Base-by-base conservation (phyloP, 1,284 basidiomycete genomes). In the Trametes sp. region DNA sequence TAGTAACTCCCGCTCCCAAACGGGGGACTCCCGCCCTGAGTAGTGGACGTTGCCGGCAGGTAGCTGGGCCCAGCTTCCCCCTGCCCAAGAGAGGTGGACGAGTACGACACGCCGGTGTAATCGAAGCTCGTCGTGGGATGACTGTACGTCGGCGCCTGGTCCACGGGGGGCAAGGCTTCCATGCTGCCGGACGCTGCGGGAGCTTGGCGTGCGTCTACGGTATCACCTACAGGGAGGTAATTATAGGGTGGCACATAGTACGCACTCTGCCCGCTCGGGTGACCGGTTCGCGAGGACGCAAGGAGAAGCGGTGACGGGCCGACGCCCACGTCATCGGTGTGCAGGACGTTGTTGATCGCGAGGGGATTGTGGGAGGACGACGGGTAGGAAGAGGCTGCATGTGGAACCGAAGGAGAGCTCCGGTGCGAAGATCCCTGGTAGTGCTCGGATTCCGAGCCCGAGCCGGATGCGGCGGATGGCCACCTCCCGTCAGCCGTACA, bases 401-500 rank as follows among this genome's bases (percentile, higher is more conserved):
- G 64, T 9, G 66, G 61, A 19, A 67, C 54, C n/a, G 68, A 67
- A 2, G 74, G 73, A 1, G 73, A 73, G 31, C 66, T 66, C 8
- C 63, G 66, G 48, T 70, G 69, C 1, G 72, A 72, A 16, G 70
- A 63, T 3, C 67, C 66, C 10, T 70, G 68, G 50, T 72, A 70
- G 42, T 68, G 64, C 11, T 67, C 68, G n/a, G 70, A 61, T n/a
- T 71, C 67, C 10, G 70, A 67, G 31, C 72, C 70, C 28, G 69
- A 68, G 13, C 71, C 70, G 19, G 75, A 72, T 2, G 69, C 61
- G 19, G 70, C 65, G 3, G 72, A 71, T 5, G 73, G 69, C 77
- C 77, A 78, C 31, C 69, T 63, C 4, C 71, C 71, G 57, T 77
- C 76, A 29, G 76, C 71, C 8, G 75, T 73, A 54, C 71, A 73